Evolutionary conservation across 345 rosid species (phyloP).

Genomic region (Salix viminalis): DNA sequence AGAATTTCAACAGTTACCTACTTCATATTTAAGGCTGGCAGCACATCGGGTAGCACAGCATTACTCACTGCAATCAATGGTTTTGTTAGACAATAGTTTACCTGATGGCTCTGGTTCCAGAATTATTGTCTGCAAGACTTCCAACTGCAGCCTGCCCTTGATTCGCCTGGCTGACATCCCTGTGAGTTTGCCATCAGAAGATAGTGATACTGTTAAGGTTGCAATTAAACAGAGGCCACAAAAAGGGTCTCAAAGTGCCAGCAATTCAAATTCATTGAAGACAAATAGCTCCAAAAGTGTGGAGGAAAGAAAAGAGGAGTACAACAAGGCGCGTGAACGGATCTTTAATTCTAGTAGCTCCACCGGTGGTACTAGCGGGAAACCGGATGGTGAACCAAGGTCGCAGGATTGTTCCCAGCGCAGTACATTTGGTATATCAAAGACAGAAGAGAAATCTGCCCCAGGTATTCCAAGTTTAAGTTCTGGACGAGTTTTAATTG

Average conservation of each 20-base stretch:
- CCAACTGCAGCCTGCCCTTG: conserved; percentile 51
- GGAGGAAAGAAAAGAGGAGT: conserved; percentile 85
- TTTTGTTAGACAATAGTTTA: conserved; percentile 53
- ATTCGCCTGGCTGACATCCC: conserved; percentile 75
- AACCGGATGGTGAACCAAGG: conserved; percentile 45
- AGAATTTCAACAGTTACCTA: conserved; percentile 77
- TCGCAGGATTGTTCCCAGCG: conserved; percentile 39
- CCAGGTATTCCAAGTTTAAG: conserved; percentile 40
- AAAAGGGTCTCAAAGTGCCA: conserved; percentile 33
- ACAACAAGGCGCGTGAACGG: conserved; percentile 72
- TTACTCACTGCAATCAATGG: conserved; percentile 77
- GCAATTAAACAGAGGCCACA: conserved; percentile 79
- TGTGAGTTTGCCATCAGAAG: conserved; percentile 57
- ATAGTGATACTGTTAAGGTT: conserved; percentile 48
- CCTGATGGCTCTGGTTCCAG: conserved; percentile 66
- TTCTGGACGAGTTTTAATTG: conserved; percentile 41
- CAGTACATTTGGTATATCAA: conserved; percentile 34
- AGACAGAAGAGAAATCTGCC: conserved; percentile 44
- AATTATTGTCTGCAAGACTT: conserved; percentile 64
- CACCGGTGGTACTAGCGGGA: conserved; percentile 30
- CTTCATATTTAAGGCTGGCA: conserved; percentile 73
- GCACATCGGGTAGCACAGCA: conserved; percentile 89
- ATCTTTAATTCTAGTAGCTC: conserved; percentile 53
- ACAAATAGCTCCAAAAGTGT: conserved; percentile 55
- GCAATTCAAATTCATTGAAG: conserved; percentile 37